Percentiles rank a stretch among this genome's conserved stretches.
Conservation (phyloP, 2,329 filamentous ascomycete species). For the Colletotrichum lupini region DNA sequence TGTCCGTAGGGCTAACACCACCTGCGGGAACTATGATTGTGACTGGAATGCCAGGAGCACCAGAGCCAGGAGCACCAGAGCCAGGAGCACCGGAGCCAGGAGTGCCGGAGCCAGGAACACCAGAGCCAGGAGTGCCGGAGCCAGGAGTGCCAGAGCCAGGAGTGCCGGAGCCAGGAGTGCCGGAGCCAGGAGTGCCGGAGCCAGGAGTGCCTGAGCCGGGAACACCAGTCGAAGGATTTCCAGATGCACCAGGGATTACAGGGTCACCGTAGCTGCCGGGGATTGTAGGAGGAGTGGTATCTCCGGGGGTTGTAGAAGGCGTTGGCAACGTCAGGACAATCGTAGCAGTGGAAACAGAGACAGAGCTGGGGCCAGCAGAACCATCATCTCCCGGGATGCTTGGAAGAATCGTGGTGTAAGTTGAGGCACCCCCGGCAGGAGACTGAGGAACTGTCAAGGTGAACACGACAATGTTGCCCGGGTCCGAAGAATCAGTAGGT, state of each 20-base stretch:
- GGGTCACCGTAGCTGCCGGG: conserved; percentile 23
- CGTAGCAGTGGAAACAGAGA: conserved; percentile 12
- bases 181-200: neutral
- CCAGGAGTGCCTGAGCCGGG: conserved; percentile 3
- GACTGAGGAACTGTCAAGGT: conserved; percentile 30
- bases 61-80: neutral
- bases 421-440: neutral
- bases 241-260: neutral
- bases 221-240: neutral
- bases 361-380: neutral
- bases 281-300: neutral
- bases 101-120: neutral
- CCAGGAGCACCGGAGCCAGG: neutral
- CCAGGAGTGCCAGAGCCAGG: neutral
- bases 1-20: neutral
- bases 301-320: neutral
- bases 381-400: neutral
- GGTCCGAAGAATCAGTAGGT: conserved; percentile 40
- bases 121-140: neutral
- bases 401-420: neutral
- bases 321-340: neutral
- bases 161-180: neutral
- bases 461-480: conserved; percentile 39
- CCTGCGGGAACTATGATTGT: neutral
- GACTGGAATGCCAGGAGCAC: neutral